Conservation (phyloP, 2,329 filamentous ascomycete species). For the Monosporascus cannonballus region DNA sequence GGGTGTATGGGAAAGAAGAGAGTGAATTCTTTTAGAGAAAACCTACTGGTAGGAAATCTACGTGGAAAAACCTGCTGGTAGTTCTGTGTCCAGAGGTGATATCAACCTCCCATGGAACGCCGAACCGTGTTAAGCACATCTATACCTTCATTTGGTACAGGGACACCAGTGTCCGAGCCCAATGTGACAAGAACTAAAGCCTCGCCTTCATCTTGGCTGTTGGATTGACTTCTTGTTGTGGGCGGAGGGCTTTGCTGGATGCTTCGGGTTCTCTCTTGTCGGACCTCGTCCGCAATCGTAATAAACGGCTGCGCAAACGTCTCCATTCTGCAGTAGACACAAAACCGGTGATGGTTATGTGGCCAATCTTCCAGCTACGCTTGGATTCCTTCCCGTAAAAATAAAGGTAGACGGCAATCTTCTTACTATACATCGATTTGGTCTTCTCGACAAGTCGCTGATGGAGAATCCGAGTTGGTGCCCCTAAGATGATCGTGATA, state of each 20-base stretch:
- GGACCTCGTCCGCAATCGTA: too few relatives aligned
- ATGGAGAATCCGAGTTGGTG: constrained; percentile 56
- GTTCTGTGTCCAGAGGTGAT: constrained; percentile 77
- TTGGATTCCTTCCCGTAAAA: constrained; percentile 88
- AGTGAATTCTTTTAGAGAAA: too few relatives aligned
- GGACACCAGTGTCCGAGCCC: constrained; percentile 76
- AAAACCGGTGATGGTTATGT: constrained; percentile 66
- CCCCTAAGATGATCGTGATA: constrained; percentile 80
- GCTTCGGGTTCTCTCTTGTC: constrained; percentile 20
- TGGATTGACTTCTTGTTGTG: too few relatives aligned
- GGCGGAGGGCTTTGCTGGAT: constrained; percentile 19
- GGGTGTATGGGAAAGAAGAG: too few relatives aligned
- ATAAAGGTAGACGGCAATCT: constrained; percentile 60
- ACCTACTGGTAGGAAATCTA: too few relatives aligned
- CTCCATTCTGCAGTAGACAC: too few relatives aligned
- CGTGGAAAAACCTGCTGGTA: constrained; percentile 23
- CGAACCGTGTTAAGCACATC: constrained; percentile 63
- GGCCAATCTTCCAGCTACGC: constrained; percentile 88
- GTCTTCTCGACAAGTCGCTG: constrained; percentile 40
- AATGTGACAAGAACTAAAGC: constrained; percentile 68
- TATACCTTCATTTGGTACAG: constrained; percentile 58
- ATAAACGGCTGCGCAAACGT: too few relatives aligned
- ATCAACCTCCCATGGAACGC: constrained; percentile 64
- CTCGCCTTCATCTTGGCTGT: constrained; percentile 27
- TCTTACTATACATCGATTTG: constrained; percentile 34